Conservation (phyloP, 2,329 filamentous ascomycete species). For the Ascosphaera apis region DNA sequence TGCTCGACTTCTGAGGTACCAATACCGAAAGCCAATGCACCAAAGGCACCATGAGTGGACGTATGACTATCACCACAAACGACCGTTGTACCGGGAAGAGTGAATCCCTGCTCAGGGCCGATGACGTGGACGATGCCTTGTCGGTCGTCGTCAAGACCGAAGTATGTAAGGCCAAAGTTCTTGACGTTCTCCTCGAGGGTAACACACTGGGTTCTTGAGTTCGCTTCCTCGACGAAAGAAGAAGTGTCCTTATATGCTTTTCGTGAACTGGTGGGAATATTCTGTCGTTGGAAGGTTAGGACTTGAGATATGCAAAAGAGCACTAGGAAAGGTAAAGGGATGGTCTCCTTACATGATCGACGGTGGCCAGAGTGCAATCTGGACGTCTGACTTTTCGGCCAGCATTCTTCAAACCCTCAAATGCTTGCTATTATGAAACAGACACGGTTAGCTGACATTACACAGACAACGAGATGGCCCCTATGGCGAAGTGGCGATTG, state of each 20-base stretch:
- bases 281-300: conserved; percentile 28
- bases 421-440: conserved; percentile 49
- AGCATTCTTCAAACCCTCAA: conserved; percentile 83
- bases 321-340: background rate
- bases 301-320: background rate
- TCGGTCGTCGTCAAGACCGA: conserved; percentile 84
- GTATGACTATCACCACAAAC: conserved; percentile 97
- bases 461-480: background rate
- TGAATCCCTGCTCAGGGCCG: conserved; percentile 95
- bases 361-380: conserved; percentile 90
- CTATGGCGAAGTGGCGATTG: too few relatives aligned
- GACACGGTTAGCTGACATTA: conserved; percentile 4
- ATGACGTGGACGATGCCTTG: conserved; percentile 98
- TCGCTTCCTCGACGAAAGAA: conserved; percentile 83
- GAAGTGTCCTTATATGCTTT: conserved; percentile 87
- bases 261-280: conserved; percentile 74
- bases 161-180: conserved; percentile 90
- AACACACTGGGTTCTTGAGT: conserved; percentile 80
- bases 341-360: conserved; percentile 55
- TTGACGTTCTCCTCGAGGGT: conserved; percentile 96
- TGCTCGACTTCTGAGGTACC: conserved; percentile 97
- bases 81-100: conserved; percentile 83
- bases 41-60: conserved; percentile 92
- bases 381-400: conserved; percentile 70
- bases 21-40: conserved; percentile 84